Conservation (phyloP, 2,329 filamentous ascomycete genomes). For the Colletotrichum echinochloae region DNA sequence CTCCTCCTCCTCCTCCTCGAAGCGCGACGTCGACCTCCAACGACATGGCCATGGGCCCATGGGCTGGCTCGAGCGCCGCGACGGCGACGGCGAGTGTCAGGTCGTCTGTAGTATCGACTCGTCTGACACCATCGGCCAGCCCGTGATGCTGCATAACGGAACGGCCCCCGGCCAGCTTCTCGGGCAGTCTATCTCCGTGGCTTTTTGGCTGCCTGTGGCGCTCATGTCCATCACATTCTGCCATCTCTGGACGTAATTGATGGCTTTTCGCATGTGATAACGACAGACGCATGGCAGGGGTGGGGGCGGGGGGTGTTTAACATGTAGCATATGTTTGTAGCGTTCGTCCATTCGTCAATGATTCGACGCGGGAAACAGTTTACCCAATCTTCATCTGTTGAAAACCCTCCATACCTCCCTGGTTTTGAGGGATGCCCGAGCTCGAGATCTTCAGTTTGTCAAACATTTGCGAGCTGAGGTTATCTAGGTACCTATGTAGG, state of each 20-base stretch:
- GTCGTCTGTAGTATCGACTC: conserved; percentile 53
- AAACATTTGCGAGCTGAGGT: neutral
- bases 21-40: conserved; percentile 11
- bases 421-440: neutral
- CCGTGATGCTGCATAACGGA: conserved; percentile 50
- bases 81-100: conserved; percentile 41
- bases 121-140: conserved; percentile 51
- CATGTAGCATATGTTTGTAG: neutral
- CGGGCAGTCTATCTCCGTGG: conserved; percentile 34
- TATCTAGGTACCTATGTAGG: neutral
- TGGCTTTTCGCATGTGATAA: neutral
- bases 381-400: neutral
- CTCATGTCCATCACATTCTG: conserved; percentile 34
- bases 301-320: neutral
- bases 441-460: neutral
- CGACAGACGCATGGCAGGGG: conserved; percentile 4
- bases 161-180: conserved; percentile 42
- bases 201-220: conserved; percentile 39
- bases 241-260: conserved; percentile 46
- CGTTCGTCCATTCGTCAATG: neutral
- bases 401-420: neutral
- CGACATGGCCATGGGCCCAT: conserved; percentile 24
- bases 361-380: neutral
- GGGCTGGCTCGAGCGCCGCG: conserved; percentile 25
- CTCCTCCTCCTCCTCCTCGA: neutral